phyloP scores from a whole-genome alignment of 176 grass and related monocot species.

The Oropetium thomaeum region DNA sequence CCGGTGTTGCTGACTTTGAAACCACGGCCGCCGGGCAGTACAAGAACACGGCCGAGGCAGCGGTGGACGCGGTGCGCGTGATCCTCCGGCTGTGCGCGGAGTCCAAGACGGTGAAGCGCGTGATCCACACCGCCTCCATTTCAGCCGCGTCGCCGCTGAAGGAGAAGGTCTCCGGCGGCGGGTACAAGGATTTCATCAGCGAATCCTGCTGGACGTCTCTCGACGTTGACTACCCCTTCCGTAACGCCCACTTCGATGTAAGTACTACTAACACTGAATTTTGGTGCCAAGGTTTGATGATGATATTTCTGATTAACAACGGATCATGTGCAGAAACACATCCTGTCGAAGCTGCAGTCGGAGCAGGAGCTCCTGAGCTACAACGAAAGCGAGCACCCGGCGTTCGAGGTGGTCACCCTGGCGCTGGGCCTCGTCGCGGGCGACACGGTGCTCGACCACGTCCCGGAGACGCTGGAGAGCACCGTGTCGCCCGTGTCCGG shows the following conservation, averaged over 20 bases:
- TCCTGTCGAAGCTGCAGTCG: slow-evolving; percentile 42
- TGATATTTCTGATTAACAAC: no score
- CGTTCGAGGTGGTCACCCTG: slow-evolving; percentile 60
- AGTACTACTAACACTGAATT: not conserved
- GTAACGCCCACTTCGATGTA: slow-evolving; percentile 37
- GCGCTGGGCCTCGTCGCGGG: slow-evolving; percentile 47
- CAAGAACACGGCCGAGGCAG: slow-evolving; percentile 47
- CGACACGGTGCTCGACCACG: slow-evolving; percentile 31
- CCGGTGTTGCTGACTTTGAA: not conserved
- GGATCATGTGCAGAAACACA: slow-evolving; percentile 36
- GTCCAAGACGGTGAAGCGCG: slow-evolving; percentile 53
- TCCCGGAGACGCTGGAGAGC: slow-evolving; percentile 12
- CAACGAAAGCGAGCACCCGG: slow-evolving; percentile 33
- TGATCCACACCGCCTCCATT: slow-evolving; percentile 64
- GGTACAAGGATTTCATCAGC: slow-evolving; percentile 38
- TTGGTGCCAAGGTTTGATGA: not conserved
- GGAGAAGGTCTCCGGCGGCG: slow-evolving; percentile 3
- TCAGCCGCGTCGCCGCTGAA: slow-evolving; percentile 45
- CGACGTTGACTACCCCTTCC: slow-evolving; percentile 33
- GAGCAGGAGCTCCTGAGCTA: slow-evolving; percentile 53
- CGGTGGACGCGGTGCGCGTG: slow-evolving; percentile 11
- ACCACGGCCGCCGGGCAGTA: slow-evolving; percentile 36
- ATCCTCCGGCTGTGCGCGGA: slow-evolving; percentile 50
- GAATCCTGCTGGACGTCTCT: slow-evolving; percentile 57
- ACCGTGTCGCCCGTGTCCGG: slow-evolving; percentile 31